Evolutionary conservation across 805 yeast genomes (phyloP).

Genomic region (Candida ficus): DNA sequence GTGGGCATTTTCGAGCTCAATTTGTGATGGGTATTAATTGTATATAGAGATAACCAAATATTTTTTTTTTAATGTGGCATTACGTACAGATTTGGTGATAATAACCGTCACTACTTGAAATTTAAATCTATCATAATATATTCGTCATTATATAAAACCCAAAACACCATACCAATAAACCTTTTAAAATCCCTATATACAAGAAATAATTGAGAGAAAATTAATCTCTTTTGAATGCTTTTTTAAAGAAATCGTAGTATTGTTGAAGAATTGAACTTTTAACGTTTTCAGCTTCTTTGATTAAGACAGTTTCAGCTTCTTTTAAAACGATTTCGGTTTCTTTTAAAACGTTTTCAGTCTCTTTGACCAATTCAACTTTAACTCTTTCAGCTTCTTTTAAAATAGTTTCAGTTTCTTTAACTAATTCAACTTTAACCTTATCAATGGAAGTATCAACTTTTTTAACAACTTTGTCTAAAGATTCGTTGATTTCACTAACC

Average conservation of each 20-base stretch:
- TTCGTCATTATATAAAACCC: background rate
- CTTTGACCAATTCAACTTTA: conserved; percentile 47
- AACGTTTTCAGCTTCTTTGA: too few species aligned
- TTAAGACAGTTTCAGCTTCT: too few species aligned
- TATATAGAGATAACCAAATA: too few species aligned
- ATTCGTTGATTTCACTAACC: conserved; percentile 13
- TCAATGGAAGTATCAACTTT: conserved; percentile 26
- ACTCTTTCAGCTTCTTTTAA: conserved; percentile 28
- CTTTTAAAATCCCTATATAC: too few species aligned
- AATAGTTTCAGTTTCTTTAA: conserved; percentile 33
- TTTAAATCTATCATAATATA: too few species aligned
- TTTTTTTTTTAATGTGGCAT: too few species aligned
- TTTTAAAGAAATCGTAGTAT: conserved; percentile 21
- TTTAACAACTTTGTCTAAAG: conserved; percentile 25
- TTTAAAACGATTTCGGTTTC: too few species aligned
- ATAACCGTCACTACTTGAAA: too few species aligned
- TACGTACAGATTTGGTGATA: too few species aligned
- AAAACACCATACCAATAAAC: background rate
- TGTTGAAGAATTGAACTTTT: conserved; percentile 18
- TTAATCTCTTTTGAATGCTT: conserved; percentile 18
- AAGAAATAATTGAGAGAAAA: too few species aligned
- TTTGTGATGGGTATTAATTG: background rate
- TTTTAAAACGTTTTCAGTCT: too few species aligned
- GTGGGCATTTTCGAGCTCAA: conserved; percentile 4
- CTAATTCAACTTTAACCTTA: conserved; percentile 45